These are phyloP conservation scores for Podila epigama DNA, from an alignment of 192 early-diverging fungal species.

Conservation along the genomic window DNA sequence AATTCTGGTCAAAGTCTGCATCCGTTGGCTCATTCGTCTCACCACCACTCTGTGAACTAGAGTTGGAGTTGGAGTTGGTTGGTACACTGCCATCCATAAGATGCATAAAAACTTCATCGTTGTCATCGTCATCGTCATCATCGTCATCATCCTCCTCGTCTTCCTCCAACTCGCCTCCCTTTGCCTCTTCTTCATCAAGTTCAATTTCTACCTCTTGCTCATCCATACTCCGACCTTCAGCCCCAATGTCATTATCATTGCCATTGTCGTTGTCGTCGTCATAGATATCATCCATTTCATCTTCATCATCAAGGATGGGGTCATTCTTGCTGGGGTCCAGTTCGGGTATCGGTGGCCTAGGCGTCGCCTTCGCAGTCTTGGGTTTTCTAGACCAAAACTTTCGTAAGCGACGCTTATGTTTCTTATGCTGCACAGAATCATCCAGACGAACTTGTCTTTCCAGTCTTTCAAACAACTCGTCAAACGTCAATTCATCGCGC, in stretches of 20 bases:
- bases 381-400: conserved; percentile 37
- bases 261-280: neutral
- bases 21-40: conserved; percentile 41
- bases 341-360: neutral
- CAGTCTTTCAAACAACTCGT: conserved; percentile 68
- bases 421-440: conserved; percentile 20
- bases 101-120: conserved; percentile 37
- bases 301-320: too few relatives aligned
- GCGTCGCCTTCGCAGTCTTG: neutral
- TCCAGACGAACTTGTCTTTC: conserved; percentile 56
- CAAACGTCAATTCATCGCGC: conserved; percentile 70
- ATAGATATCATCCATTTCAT: too few relatives aligned
- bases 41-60: conserved; percentile 19
- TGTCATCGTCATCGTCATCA: conserved; percentile 26
- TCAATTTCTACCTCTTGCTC: too few relatives aligned
- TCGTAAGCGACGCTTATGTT: conserved; percentile 21
- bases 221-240: too few relatives aligned
- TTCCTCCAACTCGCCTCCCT: conserved; percentile 3
- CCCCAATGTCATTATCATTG: neutral
- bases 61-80: neutral
- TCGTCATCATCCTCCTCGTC: conserved; percentile 28
- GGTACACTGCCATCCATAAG: conserved; percentile 25
- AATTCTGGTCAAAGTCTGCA: conserved; percentile 28
- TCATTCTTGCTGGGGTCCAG: neutral
- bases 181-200: conserved; percentile 15